phyloP scores from a whole-genome alignment of 2,329 filamentous ascomycete genomes.

The Fusarium domesticum region DNA sequence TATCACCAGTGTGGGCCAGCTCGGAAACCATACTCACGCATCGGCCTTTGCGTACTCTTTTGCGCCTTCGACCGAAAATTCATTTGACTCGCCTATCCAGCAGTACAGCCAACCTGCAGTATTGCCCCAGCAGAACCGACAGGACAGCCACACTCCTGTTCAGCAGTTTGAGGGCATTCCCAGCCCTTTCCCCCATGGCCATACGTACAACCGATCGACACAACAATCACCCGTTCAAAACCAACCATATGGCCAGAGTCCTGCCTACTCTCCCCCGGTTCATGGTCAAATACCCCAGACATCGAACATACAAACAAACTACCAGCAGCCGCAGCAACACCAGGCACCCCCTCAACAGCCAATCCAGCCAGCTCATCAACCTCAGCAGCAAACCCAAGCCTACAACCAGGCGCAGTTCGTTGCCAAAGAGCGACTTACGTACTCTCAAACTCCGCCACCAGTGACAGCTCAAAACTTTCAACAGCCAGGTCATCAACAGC shows the following conservation, averaged over 20 bases:
- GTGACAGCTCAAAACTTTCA: constrained; percentile 19
- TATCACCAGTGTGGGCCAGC: constrained; percentile 32
- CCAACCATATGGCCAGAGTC: constrained; percentile 24
- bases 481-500: constrained; percentile 24
- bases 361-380: constrained; percentile 19
- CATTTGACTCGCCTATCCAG: constrained; percentile 33
- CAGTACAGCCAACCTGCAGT: constrained; percentile 36
- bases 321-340: constrained; percentile 23
- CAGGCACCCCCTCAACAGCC: constrained; percentile 16
- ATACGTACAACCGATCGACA: constrained; percentile 26
- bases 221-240: constrained; percentile 33
- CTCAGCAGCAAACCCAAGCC: constrained; percentile 15
- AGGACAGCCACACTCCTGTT: constrained; percentile 35
- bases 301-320: constrained; percentile 22
- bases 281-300: constrained; percentile 29
- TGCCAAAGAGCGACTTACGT: constrained; percentile 20
- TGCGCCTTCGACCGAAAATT: constrained; percentile 31
- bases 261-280: constrained; percentile 25
- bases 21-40: constrained; percentile 32
- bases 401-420: constrained; percentile 23
- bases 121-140: constrained; percentile 31
- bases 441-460: constrained; percentile 16
- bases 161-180: constrained; percentile 33
- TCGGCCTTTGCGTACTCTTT: constrained; percentile 38
- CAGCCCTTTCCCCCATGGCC: constrained; percentile 26